Evolutionary conservation across 768 basidiomycete genomes (phyloP), one percentile per base, ranked within the genome.

Genomic region (Holtermanniella nyarrowii): DNA sequence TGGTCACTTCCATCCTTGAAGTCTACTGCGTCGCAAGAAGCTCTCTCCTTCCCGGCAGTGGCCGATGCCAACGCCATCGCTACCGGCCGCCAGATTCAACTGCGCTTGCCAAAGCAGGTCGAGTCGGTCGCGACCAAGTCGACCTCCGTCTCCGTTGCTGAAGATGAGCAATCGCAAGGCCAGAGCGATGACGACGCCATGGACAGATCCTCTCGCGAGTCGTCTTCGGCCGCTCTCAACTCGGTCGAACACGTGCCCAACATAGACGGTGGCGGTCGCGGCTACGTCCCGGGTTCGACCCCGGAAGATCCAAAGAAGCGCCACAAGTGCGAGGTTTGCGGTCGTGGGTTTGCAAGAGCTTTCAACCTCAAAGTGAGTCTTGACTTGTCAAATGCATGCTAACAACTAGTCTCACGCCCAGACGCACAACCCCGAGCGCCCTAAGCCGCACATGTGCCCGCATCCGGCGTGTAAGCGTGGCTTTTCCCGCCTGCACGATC

Each of bases 401-500:
- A 44, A 16, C 5, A 31, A 27, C n/a, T 46, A 69, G 65, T 69
- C 90, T 0, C 90, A 95, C 71, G 82, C 86, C 79, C 84, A 85
- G 22, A 96, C 90, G 3, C 90, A 96, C 72, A 88, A 93, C 68
- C 90, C 91, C 21, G 83, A 87, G 71, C 79, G 90, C 54, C 74
- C 83, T 46, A 96, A 93, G 75, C 88, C 88, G 4, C 85, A 88
- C 67, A 78, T 82, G 42, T 96, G 90, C 71, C 85, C 84, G 41
- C 86, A 93, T 72, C 76, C 79, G 41, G 79, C 82, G 2, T 96
- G 90, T 56, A 84, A 83, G 26, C 83, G 90, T 49, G 87, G 87
- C 18, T 96, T 96, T 73, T 88, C 86, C 58, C 83, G 91, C 60
- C 86, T 93, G 72, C 90, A 96, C 66, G 90, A 96, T 65, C 75